phyloP scores from a whole-genome alignment of 2,329 filamentous ascomycete species.

The Pseudogymnoascus sp. region DNA sequence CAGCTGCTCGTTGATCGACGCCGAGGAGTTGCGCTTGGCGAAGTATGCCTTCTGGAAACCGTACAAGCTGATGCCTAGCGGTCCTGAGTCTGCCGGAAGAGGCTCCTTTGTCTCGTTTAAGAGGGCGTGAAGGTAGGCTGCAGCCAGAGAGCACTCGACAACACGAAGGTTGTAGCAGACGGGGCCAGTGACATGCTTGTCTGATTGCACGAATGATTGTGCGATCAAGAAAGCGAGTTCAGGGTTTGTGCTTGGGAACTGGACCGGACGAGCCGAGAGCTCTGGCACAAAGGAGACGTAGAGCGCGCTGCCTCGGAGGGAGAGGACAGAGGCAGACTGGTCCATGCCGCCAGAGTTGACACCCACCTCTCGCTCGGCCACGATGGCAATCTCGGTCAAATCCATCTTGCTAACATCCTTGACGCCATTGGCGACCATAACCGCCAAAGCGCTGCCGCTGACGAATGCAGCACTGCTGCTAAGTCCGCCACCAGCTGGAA shows the following conservation, averaged over 20 bases:
- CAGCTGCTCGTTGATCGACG: conserved; percentile 56
- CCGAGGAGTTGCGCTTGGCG: conserved; percentile 23
- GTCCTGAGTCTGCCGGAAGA: conserved; percentile 70
- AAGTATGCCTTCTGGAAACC: conserved; percentile 85
- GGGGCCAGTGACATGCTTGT: conserved; percentile 90
- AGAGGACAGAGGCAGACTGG: conserved; percentile 92
- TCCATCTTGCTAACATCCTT: conserved; percentile 78
- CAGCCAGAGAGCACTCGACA: conserved; percentile 88
- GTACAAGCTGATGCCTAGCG: conserved; percentile 72
- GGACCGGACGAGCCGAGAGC: conserved; percentile 67
- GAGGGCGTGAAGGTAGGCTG: conserved; percentile 54
- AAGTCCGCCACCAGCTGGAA: conserved; percentile 84
- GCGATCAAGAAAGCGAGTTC: conserved; percentile 89
- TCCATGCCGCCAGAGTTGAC: conserved; percentile 99
- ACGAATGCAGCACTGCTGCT: conserved; percentile 93
- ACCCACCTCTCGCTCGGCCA: conserved; percentile 87
- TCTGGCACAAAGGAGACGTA: conserved; percentile 83
- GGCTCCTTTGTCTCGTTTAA: conserved; percentile 48
- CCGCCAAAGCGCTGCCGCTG: conserved; percentile 79
- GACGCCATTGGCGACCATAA: conserved; percentile 78
- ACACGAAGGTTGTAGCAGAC: conserved; percentile 96
- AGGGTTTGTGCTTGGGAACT: conserved; percentile 71
- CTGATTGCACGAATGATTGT: conserved; percentile 86
- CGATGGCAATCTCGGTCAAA: conserved; percentile 84
- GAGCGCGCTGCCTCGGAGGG: conserved; percentile 73